Base-by-base conservation (phyloP, 1,284 basidiomycete genomes). In the Lentinula novae-zelandiae region DNA sequence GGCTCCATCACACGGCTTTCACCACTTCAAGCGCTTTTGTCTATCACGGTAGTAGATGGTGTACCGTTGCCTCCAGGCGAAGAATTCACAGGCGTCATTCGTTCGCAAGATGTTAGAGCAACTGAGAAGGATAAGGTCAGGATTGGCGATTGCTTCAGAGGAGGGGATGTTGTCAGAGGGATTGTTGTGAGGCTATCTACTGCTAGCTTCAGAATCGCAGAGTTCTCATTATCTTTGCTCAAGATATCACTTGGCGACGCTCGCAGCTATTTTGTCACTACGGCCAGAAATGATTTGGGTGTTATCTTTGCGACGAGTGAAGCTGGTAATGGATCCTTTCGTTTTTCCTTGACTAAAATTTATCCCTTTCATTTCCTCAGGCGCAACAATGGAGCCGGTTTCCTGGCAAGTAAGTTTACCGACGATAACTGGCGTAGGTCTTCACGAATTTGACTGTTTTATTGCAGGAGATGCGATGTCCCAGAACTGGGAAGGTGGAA, bases 141-240 rank as follows among this genome's bases (percentile, higher is more conserved):
- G 74, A 92, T 98, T 66, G 87, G 87, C 38, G 93, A 97, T 67
- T 98, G 95, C 71, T 99, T 98, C 76, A 84, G 97, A 46, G 92
- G 96, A 0, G 96, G 97, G 3, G 96, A 99, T 75, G 92, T 98
- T 58, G 92, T 99, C 33, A 87, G 92, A 66, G 96, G 95, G 5
- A 77, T 90, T 46, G 95, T 98, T 67, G 95, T 97, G 72, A 74
- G 92, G n/a, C 83, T 20, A 13, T 38, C 20, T 54, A 31, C 57
- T 40, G 12, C 56, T 13, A 20, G 13, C n/a, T 42, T 33, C 7
- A 22, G 6, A 33, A 54, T 31, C 22, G 15, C 39, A 42, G 42
- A 38, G 34, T 49, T 53, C 22, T 59, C 22, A 13, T 61, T 13
- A 44, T 66, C 58, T 61, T 52, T 62, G 63, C 53, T 62, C 17